phyloP scores from a whole-genome alignment of 345 rosid genomes.

The Trapa incisa region DNA sequence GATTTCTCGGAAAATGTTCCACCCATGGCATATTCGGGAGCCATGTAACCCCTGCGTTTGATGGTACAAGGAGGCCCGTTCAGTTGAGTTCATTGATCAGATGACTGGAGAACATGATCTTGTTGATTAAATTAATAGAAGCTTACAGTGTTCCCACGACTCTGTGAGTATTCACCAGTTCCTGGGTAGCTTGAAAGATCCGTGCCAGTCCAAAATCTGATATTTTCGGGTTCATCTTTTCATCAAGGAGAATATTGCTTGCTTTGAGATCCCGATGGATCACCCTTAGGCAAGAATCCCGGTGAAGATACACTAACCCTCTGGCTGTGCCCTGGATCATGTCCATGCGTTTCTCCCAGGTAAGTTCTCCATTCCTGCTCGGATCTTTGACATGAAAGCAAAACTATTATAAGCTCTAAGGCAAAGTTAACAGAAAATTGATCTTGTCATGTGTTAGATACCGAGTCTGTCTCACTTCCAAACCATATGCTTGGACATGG shows the following conservation, averaged over 20 bases:
- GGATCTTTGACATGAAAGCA: slow-evolving; percentile 33
- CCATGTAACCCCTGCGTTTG: not conserved
- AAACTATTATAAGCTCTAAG: not conserved
- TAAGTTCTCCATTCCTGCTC: slow-evolving; percentile 6
- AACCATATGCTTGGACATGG: no score
- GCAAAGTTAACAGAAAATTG: no score
- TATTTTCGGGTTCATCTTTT: slow-evolving; percentile 24
- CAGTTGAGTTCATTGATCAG: not conserved
- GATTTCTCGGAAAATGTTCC: not conserved
- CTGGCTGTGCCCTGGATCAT: slow-evolving; percentile 27
- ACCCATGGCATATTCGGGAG: not conserved
- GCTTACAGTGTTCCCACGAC: slow-evolving; percentile 24
- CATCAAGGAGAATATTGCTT: slow-evolving; percentile 24
- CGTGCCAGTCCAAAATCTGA: slow-evolving; percentile 31
- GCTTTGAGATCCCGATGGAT: slow-evolving; percentile 30
- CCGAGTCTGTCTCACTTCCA: no score
- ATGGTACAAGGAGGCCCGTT: not conserved
- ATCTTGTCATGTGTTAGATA: no score
- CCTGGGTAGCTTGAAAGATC: slow-evolving; percentile 14
- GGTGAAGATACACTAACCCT: slow-evolving; percentile 26
- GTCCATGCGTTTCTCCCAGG: slow-evolving; percentile 17
- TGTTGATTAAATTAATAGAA: not conserved
- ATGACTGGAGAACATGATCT: no score
- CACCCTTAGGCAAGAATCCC: slow-evolving; percentile 21
- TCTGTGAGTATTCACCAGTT: slow-evolving; percentile 12